Conservation (phyloP, 192 early-diverging fungal species). For the Coemansia sp. region DNA sequence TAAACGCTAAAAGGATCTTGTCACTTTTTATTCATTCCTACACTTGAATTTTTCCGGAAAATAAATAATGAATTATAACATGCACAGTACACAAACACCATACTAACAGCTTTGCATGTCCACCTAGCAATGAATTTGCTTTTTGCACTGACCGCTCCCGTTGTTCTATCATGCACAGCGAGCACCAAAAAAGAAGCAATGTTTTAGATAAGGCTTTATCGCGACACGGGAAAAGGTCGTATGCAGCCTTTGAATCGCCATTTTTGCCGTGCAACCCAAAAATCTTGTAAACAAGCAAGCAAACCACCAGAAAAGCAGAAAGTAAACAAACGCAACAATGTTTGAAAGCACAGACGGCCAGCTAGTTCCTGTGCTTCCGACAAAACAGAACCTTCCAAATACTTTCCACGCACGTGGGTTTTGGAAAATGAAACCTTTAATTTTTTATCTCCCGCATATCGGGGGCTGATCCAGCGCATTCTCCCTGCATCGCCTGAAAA, state of each 20-base stretch:
- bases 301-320: no score
- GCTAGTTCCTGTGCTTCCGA: not conserved
- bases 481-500: slow-evolving; percentile 6
- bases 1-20: no score
- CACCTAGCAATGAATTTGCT: no score
- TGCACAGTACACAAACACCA: no score
- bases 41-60: not conserved
- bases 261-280: no score
- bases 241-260: not conserved
- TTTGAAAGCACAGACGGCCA: no score
- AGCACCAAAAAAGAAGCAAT: not conserved
- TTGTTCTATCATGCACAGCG: no score
- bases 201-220: not conserved
- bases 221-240: not conserved
- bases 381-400: not conserved
- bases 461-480: not conserved
- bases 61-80: not conserved
- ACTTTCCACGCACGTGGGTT: not conserved
- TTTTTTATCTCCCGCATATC: not conserved
- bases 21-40: not conserved
- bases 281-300: no score
- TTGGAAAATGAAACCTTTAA: not conserved
- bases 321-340: no score
- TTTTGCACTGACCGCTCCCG: no score
- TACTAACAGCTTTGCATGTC: no score